Base-by-base conservation (phyloP, 345 rosid species). In the Mallotus nudiflorus region DNA sequence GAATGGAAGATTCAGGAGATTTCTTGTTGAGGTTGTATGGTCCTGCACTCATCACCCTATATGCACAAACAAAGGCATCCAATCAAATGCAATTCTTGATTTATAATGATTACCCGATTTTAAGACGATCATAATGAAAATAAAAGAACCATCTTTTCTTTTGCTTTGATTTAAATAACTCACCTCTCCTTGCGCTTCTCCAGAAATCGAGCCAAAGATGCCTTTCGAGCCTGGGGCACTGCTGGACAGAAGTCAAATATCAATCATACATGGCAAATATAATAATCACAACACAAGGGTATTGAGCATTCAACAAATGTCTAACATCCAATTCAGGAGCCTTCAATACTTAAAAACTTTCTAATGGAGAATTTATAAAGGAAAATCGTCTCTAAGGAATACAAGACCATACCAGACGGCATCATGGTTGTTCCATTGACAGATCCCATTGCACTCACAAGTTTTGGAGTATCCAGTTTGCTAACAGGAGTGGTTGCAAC, bases 141-240 rank as follows among this genome's bases (percentile, higher is more conserved):
- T 3, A 3, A 33, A 33, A 33, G 37, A 3, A 33, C 3, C 37
- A 64, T 22, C n/a, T 9, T 50, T 52, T n/a, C n/a, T 33, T 50
- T 52, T 19, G 25, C 40, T 27, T 31, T 14, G 22, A 22, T 44
- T 33, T n/a, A 33, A 13, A 7, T 5, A 42, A 31, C 78, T 49
- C 58, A 90, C 99, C 98, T 88, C 78, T 90, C 96, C 82, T 89
- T 95, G 77, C 99, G 96, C 84, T 90, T 92, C 90, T 92, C 98
- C 83, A 95, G 83, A 80, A 95, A 95, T 53, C 93, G 80, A 79
- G 98, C 99, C 85, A 95, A 77, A 15, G 99, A 95, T 42, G 97
- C 99, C 85, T 95, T 82, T 11, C 97, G 91, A 69, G 93, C 93
- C 82, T 89, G 98, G 29, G 99, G 98, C 62, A 92, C 86, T 75